Conservation (phyloP, 176 grass and related monocot species). For the Oryza punctata region DNA sequence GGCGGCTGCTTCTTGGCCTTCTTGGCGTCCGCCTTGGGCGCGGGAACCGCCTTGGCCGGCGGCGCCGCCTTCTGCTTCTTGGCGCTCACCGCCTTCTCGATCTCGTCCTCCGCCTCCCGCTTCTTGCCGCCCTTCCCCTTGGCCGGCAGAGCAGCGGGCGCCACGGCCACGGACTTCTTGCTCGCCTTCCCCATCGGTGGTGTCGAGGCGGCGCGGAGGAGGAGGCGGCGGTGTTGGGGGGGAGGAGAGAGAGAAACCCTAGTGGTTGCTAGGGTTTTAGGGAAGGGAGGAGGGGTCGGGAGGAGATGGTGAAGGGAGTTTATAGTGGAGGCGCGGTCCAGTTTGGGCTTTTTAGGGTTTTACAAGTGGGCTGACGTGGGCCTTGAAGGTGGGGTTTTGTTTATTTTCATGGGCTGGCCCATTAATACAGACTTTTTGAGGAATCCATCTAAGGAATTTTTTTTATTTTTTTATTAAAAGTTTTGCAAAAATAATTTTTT, state of each 20-base stretch:
- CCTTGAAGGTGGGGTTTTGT: background rate
- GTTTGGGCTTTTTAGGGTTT: background rate
- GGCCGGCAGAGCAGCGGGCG: background rate
- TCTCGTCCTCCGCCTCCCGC: slow-evolving; percentile 58
- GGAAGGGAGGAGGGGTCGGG: background rate
- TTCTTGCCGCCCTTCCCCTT: slow-evolving; percentile 64
- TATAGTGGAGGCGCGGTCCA: background rate
- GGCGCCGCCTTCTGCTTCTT: slow-evolving; percentile 70
- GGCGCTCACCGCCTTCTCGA: slow-evolving; percentile 56
- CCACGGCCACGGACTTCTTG: slow-evolving; percentile 46
- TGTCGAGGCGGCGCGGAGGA: slow-evolving; percentile 23
- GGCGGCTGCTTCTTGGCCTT: slow-evolving; percentile 65
- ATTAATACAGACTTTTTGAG: too few relatives aligned
- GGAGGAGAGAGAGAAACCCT: slow-evolving; percentile 21
- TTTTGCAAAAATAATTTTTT: too few relatives aligned
- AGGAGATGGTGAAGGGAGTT: background rate
- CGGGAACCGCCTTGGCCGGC: slow-evolving; percentile 29
- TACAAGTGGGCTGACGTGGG: background rate
- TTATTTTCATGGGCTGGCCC: too few relatives aligned
- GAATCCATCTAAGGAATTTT: too few relatives aligned
- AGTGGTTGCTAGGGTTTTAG: slow-evolving; percentile 67
- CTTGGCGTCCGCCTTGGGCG: slow-evolving; percentile 29
- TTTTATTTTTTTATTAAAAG: too few relatives aligned
- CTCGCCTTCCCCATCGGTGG: slow-evolving; percentile 59
- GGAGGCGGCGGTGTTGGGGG: background rate